Evolutionary conservation across 2,329 filamentous ascomycete species (phyloP), one percentile per base, ranked within the genome.

Genomic region (Fusarium euwallaceae): DNA sequence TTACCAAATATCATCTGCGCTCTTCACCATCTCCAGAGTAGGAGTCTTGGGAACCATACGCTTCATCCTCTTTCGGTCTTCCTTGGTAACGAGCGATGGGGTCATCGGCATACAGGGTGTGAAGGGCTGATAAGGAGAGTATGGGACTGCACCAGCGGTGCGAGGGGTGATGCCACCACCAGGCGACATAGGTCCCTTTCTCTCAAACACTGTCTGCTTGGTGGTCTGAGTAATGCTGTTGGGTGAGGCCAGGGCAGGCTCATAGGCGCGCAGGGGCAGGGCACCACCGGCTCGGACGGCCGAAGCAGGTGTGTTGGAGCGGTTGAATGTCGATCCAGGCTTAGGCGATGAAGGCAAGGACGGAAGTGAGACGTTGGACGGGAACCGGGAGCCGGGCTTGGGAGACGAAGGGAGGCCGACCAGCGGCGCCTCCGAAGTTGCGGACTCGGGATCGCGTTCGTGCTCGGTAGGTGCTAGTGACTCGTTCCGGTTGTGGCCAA

Each of bases 111-210:
- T 88, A 58, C 94, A 86, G 1, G 93, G 93, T 8, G 92, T 93
- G 80, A 92, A 94, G 1, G 94, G 94, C 85, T 95, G 94, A 76
- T 95, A 96, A 0, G 94, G 93, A 65, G 90, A 91, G 82, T 95
- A 95, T 2, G 93, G 93, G 24, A 92, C 88, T 1, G 90, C 87
- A 24, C 86, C 87, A 6, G 89, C 90, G 2, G 88, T 91, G 80
- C 86, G 89, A 0, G 93, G 93, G 4, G 91, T 92, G 55, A 88
- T 89, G 27, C 90, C 85, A 1, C 88, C 89, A 0, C 83, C 83
- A 4, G 91, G 91, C 4, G 89, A 90, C 66, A 89, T 78, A 2
- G 89, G 88, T 0, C 82, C 84, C 24, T 83, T 84, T 36, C 91
- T 85, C 78, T 92, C 90, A 71, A 93, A 89, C 1, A 91, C 88